phyloP scores from a whole-genome alignment of 2,329 filamentous ascomycete species.

The Emericellopsis atlantica region DNA sequence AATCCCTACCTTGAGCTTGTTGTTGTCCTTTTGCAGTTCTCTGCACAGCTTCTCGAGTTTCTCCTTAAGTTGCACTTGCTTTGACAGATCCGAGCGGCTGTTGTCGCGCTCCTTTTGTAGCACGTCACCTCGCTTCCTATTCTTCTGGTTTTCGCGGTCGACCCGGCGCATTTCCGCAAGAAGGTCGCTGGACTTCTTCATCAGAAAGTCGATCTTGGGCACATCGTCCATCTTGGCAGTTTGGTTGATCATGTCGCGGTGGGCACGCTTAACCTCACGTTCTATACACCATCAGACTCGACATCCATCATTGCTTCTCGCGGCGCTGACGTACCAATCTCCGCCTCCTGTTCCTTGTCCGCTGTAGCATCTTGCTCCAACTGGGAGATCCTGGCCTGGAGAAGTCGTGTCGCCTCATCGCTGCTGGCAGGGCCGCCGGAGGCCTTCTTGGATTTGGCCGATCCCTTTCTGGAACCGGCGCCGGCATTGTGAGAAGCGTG shows the following conservation, averaged over 20 bases:
- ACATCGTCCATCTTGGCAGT: slow-evolving; percentile 87
- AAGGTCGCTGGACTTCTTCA: slow-evolving; percentile 83
- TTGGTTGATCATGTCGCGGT: slow-evolving; percentile 76
- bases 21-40: slow-evolving; percentile 93
- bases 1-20: slow-evolving; percentile 76
- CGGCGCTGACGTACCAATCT: slow-evolving; percentile 60
- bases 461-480: slow-evolving; percentile 51
- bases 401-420: slow-evolving; percentile 72
- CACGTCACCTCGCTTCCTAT: slow-evolving; percentile 88
- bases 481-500: slow-evolving; percentile 44
- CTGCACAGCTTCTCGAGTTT: slow-evolving; percentile 94
- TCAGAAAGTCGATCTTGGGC: slow-evolving; percentile 81
- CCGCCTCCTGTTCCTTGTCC: slow-evolving; percentile 88
- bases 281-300: slow-evolving; percentile 35
- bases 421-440: not conserved
- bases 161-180: slow-evolving; percentile 90
- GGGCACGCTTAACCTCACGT: slow-evolving; percentile 87
- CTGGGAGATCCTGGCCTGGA: slow-evolving; percentile 89
- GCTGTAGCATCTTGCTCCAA: slow-evolving; percentile 86
- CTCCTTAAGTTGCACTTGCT: slow-evolving; percentile 83
- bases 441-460: slow-evolving; percentile 1
- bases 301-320: not conserved
- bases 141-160: slow-evolving; percentile 88
- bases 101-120: slow-evolving; percentile 95
- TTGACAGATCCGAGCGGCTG: slow-evolving; percentile 75